These are phyloP conservation scores for Danielia oregonensis DNA, from an alignment of 805 yeast species.

Conservation along the genomic window DNA sequence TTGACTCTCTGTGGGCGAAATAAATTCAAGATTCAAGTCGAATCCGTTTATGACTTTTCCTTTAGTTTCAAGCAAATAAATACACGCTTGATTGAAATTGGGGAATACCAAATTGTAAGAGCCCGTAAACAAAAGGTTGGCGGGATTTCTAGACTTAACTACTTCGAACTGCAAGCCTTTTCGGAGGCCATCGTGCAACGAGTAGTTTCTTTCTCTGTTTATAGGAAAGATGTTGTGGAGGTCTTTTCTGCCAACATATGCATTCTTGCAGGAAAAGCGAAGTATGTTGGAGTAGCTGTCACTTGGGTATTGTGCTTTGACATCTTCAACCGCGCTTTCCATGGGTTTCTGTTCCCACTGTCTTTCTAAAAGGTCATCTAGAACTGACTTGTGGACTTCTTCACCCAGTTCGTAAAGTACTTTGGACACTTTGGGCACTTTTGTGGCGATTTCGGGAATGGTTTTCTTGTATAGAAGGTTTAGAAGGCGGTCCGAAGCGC, in stretches of 20 bases:
- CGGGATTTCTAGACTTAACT: conserved; percentile 48
- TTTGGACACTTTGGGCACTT: conserved; percentile 24
- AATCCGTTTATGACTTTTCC: conserved; percentile 51
- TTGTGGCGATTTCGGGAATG: conserved; percentile 25
- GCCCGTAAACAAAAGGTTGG: conserved; percentile 41
- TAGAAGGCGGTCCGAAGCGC: conserved; percentile 24
- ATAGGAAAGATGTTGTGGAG: conserved; percentile 37
- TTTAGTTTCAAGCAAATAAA: conserved; percentile 47
- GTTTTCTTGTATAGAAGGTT: conserved; percentile 29
- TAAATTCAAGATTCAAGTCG: conserved; percentile 44
- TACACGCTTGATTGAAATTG: conserved; percentile 44
- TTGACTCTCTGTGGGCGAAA: conserved; percentile 22
- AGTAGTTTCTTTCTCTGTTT: conserved; percentile 25
- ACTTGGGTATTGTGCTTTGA: conserved; percentile 10
- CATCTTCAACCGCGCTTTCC: conserved; percentile 21
- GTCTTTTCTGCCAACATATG: conserved; percentile 36
- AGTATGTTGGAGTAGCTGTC: conserved; percentile 28
- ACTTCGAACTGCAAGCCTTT: conserved; percentile 35
- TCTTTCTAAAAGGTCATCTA: conserved; percentile 27
- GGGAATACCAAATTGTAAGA: conserved; percentile 54
- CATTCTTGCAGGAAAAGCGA: conserved; percentile 33
- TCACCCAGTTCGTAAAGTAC: conserved; percentile 22
- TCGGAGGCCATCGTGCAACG: conserved; percentile 17
- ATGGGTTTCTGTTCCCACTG: conserved; percentile 30
- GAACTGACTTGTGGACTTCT: conserved; percentile 14